These are phyloP conservation scores for Powellomyces hirtus DNA, from an alignment of 192 early-diverging fungal species.

Conservation along the genomic window DNA sequence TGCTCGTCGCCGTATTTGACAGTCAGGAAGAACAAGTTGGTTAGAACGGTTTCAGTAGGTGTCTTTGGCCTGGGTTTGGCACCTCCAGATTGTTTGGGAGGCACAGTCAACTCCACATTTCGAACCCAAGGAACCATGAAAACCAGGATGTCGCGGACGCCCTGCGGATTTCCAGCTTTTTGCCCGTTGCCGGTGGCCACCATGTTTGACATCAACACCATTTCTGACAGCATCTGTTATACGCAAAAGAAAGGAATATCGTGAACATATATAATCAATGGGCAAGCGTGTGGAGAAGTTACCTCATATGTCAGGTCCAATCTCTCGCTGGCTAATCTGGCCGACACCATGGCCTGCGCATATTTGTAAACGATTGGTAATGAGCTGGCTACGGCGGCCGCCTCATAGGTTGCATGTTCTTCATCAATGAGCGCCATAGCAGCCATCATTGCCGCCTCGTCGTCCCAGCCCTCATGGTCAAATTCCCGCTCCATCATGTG, in stretches of 20 bases:
- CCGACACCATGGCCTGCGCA: slow-evolving; percentile 68
- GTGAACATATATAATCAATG: background rate
- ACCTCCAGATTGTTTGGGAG: background rate
- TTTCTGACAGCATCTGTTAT: slow-evolving; percentile 66
- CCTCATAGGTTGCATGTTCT: slow-evolving; percentile 39
- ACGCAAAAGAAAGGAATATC: background rate
- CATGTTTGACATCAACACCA: slow-evolving; percentile 66
- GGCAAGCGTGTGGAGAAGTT: background rate
- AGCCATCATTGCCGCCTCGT: slow-evolving; percentile 25
- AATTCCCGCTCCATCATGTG: slow-evolving; percentile 11
- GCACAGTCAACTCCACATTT: slow-evolving; percentile 60
- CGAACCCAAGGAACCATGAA: slow-evolving; percentile 81
- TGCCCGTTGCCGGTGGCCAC: slow-evolving; percentile 16
- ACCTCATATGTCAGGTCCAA: slow-evolving; percentile 64
- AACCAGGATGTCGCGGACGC: slow-evolving; percentile 67
- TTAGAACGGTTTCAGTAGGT: slow-evolving; percentile 53
- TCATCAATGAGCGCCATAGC: slow-evolving; percentile 23
- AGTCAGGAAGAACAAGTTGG: slow-evolving; percentile 80
- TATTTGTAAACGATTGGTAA: slow-evolving; percentile 78
- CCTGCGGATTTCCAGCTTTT: slow-evolving; percentile 32
- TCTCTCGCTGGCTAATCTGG: slow-evolving; percentile 62
- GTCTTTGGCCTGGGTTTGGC: background rate
- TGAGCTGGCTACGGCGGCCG: slow-evolving; percentile 63
- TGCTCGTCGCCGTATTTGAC: slow-evolving; percentile 76
- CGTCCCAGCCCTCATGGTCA: slow-evolving; percentile 25